Evolutionary conservation across 2,329 filamentous ascomycete species (phyloP), one percentile per base, ranked within the genome.

Genomic region (Endoconidiophora laricicola): DNA sequence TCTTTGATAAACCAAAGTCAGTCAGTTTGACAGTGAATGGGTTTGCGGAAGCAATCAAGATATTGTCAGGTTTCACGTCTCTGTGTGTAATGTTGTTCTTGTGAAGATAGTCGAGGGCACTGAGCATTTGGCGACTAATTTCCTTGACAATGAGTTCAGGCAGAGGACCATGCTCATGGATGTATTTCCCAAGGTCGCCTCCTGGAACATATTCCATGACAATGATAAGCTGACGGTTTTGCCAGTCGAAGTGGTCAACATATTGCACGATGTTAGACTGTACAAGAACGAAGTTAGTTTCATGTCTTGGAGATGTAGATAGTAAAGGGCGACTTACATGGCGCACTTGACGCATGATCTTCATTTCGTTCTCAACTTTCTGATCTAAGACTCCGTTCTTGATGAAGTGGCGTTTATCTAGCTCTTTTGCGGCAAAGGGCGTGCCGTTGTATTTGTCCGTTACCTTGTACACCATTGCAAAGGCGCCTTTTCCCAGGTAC

Each of bases 41-140:
- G 4, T 81, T 69, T 7, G 77, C 62, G 1, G 78, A 81, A 9
- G 79, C 72, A 56, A 96, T 84, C 39, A 98, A 71, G 54, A 98
- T 95, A 60, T 98, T 98, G 69, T 98, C 91, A 0, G 91, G 91
- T 62, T 98, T 98, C 60, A 98, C 87, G 63, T 98, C 91, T n/a
- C 91, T 83, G 65, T 98, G 91, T 0, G 90, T 96, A 58, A 98
- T 95, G 60, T 83, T 86, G 58, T 83, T 81, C 48, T 73, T 70
- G 63, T 98, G 91, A 6, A 98, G 71, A 62, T 98, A 95, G 26
- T 78, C 79, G 48, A 98, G 68, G 2, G 90, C 90, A 57, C 81
- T 76, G 41, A 95, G 67, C 36, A 96, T 75, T 62, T 94, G 86
- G 18, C 67, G 62, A 1, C 87, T 77, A 63, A 95, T 83, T 4